Conservation (phyloP, 1,284 basidiomycete species). For the Marasmius sp. region DNA sequence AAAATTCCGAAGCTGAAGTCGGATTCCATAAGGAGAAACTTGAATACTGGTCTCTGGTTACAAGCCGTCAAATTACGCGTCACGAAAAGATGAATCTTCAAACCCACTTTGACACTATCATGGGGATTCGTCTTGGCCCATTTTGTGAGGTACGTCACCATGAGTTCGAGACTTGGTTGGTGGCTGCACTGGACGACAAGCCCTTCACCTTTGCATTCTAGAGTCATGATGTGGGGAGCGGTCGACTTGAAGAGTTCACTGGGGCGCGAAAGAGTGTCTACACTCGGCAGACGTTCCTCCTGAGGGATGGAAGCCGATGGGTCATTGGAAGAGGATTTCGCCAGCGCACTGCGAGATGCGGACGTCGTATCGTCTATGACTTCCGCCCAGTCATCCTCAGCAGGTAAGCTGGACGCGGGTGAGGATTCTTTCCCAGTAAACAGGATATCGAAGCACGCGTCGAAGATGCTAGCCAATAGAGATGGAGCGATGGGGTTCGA, state of each 20-base stretch:
- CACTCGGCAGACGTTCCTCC: slow-evolving; percentile 23
- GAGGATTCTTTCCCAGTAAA: slow-evolving; percentile 17
- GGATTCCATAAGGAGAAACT: slow-evolving; percentile 31
- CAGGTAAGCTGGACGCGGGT: background rate
- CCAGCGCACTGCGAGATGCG: background rate
- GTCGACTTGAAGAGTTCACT: slow-evolving; percentile 28
- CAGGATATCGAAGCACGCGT: slow-evolving; percentile 32
- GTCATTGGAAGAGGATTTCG: background rate
- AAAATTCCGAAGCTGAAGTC: slow-evolving; percentile 30
- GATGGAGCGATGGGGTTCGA: slow-evolving; percentile 23
- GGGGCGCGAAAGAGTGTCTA: slow-evolving; percentile 30
- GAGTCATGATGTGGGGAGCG: slow-evolving; percentile 30
- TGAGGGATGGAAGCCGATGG: background rate
- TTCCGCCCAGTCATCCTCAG: slow-evolving; percentile 33
- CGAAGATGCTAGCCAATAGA: slow-evolving; percentile 27
- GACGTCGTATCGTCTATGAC: slow-evolving; percentile 17
- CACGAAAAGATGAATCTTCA: background rate
- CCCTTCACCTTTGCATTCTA: slow-evolving; percentile 23
- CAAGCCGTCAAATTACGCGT: background rate
- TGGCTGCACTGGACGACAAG: slow-evolving; percentile 31
- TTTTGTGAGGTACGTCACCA: slow-evolving; percentile 33
- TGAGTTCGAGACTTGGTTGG: slow-evolving; percentile 28
- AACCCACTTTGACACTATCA: slow-evolving; percentile 27
- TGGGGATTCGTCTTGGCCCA: slow-evolving; percentile 30
- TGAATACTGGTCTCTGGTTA: slow-evolving; percentile 29